These are phyloP conservation scores for Sporodiniella umbellata DNA, from an alignment of 371 early-diverging fungal genomes.

Conservation along the genomic window DNA sequence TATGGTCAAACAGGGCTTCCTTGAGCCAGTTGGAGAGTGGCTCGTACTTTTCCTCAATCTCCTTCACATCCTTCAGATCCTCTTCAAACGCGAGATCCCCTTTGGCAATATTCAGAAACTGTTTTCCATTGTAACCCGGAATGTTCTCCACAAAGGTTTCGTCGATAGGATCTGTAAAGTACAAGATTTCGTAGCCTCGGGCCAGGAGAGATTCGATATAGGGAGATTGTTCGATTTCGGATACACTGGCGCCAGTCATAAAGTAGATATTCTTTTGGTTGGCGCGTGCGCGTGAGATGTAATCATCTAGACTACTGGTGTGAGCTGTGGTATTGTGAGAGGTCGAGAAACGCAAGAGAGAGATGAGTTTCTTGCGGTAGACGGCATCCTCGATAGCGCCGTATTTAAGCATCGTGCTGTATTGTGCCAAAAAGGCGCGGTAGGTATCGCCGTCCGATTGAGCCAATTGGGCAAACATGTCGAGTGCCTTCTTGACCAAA, in stretches of 20 bases:
- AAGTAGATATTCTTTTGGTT: constrained; percentile 89
- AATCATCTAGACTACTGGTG: constrained; percentile 75
- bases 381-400: constrained; percentile 79
- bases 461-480: constrained; percentile 75
- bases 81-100: constrained; percentile 80
- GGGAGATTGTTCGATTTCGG: constrained; percentile 79
- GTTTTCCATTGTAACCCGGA: constrained; percentile 73
- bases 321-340: constrained; percentile 52
- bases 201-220: constrained; percentile 83
- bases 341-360: constrained; percentile 80
- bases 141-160: constrained; percentile 79
- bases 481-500: constrained; percentile 83
- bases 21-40: constrained; percentile 70
- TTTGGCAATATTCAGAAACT: constrained; percentile 82
- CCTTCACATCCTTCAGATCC: constrained; percentile 50
- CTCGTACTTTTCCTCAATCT: constrained; percentile 53
- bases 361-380: constrained; percentile 70
- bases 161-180: constrained; percentile 89
- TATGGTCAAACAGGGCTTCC: constrained; percentile 53
- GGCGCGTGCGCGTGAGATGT: constrained; percentile 84
- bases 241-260: constrained; percentile 70
- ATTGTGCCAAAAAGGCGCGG: constrained; percentile 71
- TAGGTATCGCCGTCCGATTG: constrained; percentile 73
- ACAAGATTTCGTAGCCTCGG: constrained; percentile 90
- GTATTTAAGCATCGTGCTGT: constrained; percentile 71